Evolutionary conservation across 169 alveolate genomes (phyloP).

Genomic region (Plasmodium malariae): DNA sequence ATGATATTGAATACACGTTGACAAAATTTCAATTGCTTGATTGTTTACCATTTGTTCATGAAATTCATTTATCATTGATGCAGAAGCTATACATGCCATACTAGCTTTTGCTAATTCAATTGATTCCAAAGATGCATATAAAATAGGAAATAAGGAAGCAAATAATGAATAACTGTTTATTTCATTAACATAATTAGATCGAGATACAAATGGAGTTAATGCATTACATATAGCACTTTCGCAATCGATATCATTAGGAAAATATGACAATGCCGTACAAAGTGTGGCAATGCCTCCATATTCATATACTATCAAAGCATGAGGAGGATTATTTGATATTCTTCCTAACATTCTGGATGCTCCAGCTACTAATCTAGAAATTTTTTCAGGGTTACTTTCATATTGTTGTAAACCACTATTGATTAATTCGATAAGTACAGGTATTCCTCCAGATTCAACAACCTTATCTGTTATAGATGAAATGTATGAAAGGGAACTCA

Average conservation of each 20-base stretch:
- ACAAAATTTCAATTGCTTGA: slow-evolving; percentile 91
- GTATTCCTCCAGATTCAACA: slow-evolving; percentile 92
- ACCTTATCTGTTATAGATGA: slow-evolving; percentile 92
- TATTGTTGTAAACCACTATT: slow-evolving; percentile 88
- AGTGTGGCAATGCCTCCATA: slow-evolving; percentile 92
- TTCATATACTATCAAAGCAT: slow-evolving; percentile 88
- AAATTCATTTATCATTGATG: slow-evolving; percentile 91
- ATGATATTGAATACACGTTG: slow-evolving; percentile 93
- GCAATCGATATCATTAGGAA: slow-evolving; percentile 86
- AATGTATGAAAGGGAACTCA: slow-evolving; percentile 92
- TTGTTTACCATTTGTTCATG: slow-evolving; percentile 88
- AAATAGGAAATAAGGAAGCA: slow-evolving; percentile 88
- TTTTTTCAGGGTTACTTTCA: slow-evolving; percentile 87
- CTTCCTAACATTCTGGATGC: slow-evolving; percentile 91
- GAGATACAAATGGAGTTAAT: slow-evolving; percentile 86
- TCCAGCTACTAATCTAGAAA: slow-evolving; percentile 88
- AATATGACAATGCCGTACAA: slow-evolving; percentile 89
- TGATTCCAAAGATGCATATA: slow-evolving; percentile 87
- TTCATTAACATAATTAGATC: slow-evolving; percentile 82
- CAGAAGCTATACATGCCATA: slow-evolving; percentile 84
- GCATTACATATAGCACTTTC: slow-evolving; percentile 91
- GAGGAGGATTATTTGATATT: slow-evolving; percentile 89
- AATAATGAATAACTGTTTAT: slow-evolving; percentile 84
- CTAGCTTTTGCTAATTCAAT: slow-evolving; percentile 86
- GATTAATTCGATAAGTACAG: slow-evolving; percentile 89